Percentiles rank a stretch among this genome's conserved stretches.
Evolutionary conservation across 345 rosid genomes (phyloP).

Genomic region (Triadica sebifera): DNA sequence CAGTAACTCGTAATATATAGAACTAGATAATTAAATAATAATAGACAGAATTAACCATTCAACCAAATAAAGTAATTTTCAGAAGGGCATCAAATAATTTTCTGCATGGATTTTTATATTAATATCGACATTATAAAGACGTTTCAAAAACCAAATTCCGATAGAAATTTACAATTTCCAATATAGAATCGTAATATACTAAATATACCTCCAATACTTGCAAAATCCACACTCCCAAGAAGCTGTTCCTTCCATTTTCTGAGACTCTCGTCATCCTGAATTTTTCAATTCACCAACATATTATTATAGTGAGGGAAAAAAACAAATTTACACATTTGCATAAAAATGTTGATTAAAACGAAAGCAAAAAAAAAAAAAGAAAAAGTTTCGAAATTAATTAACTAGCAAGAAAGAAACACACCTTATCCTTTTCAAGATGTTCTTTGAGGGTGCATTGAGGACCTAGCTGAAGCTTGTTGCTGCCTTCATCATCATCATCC

Average conservation of each 20-base stretch:
- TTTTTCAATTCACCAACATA: slow-evolving; percentile 15
- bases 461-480: slow-evolving; percentile 48
- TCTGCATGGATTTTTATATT: not conserved
- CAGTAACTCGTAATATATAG: too few relatives aligned
- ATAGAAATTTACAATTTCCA: not conserved
- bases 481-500: slow-evolving; percentile 54
- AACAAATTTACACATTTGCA: too few relatives aligned
- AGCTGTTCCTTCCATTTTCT: slow-evolving; percentile 89
- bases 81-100: not conserved
- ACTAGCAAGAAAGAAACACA: slow-evolving; percentile 7
- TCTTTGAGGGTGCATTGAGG: slow-evolving; percentile 74
- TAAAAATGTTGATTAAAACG: too few relatives aligned
- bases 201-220: slow-evolving; percentile 60
- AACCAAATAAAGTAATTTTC: too few relatives aligned
- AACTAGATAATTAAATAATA: too few relatives aligned
- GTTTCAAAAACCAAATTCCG: not conserved
- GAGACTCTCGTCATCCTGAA: slow-evolving; percentile 78
- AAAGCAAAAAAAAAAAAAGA: not conserved
- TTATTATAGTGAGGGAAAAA: not conserved
- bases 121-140: not conserved
- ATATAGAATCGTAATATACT: not conserved
- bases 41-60: too few relatives aligned
- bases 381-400: not conserved
- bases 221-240: slow-evolving; percentile 64
- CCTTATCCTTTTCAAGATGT: slow-evolving; percentile 75